Conservation (phyloP, 805 yeast genomes). For the Saccharomycopsis sp. region DNA sequence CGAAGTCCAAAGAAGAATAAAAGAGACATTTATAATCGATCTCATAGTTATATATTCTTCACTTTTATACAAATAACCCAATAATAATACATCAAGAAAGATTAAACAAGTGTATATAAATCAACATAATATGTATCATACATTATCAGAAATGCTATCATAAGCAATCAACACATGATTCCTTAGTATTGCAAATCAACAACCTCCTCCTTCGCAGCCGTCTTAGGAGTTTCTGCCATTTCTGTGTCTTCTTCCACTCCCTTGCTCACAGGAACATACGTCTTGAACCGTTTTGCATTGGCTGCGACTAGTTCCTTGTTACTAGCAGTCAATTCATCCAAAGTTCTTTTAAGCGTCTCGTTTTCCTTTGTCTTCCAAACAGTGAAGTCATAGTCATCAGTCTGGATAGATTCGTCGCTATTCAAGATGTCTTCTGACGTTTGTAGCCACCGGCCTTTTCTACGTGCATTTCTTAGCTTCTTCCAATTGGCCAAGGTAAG, state of each 20-base stretch:
- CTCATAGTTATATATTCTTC: too few relatives aligned
- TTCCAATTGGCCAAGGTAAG: slow-evolving; percentile 8
- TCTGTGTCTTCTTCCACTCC: background rate
- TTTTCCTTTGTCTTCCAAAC: background rate
- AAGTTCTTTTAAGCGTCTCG: slow-evolving; percentile 4
- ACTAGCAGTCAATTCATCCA: background rate
- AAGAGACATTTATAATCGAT: too few relatives aligned
- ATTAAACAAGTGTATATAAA: too few relatives aligned
- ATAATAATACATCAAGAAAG: too few relatives aligned
- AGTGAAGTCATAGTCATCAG: background rate
- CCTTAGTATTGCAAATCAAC: too few relatives aligned
- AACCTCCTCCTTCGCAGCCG: background rate
- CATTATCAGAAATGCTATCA: too few relatives aligned
- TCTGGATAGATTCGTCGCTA: background rate
- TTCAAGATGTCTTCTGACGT: background rate
- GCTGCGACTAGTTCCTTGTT: slow-evolving; percentile 2
- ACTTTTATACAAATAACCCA: too few relatives aligned
- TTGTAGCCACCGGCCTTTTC: slow-evolving; percentile 7
- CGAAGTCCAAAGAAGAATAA: too few relatives aligned
- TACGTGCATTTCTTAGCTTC: slow-evolving; percentile 7
- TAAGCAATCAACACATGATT: too few relatives aligned
- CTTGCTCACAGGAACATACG: slow-evolving; percentile 5
- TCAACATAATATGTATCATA: background rate
- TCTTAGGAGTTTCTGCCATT: background rate
- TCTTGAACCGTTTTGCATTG: slow-evolving; percentile 7